phyloP scores from a whole-genome alignment of 2,329 filamentous ascomycete genomes.

The Nemania serpens region DNA sequence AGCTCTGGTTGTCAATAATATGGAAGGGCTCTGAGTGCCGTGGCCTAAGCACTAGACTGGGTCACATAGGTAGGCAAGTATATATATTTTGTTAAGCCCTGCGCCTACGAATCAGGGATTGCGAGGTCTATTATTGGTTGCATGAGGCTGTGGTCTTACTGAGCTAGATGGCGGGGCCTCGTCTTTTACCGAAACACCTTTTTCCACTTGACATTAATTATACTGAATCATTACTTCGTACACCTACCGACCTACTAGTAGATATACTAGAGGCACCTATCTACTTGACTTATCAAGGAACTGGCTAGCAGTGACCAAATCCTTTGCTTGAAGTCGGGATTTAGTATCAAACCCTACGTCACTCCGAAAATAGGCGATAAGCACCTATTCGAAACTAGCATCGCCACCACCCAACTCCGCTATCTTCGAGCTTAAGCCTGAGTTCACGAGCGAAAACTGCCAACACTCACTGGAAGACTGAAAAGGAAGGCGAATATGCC shows the following conservation, averaged over 20 bases:
- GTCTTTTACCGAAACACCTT: neutral
- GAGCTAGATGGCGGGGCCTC: neutral
- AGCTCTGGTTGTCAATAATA: too few species aligned
- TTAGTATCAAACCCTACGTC: neutral
- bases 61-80: too few species aligned
- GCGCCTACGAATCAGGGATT: slow-evolving; percentile 4
- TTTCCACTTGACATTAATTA: too few species aligned
- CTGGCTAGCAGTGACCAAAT: too few species aligned
- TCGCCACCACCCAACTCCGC: neutral
- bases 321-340: too few species aligned
- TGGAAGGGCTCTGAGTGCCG: too few species aligned
- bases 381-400: neutral
- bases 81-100: neutral
- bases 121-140: neutral
- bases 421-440: neutral
- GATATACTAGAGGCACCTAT: too few species aligned
- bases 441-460: neutral
- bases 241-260: too few species aligned
- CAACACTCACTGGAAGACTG: neutral
- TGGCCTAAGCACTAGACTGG: too few species aligned
- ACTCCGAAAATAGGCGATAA: neutral
- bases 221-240: too few species aligned
- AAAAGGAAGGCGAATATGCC: slow-evolving; percentile 7
- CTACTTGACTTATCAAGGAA: too few species aligned
- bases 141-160: neutral